Evolutionary conservation across 495 filamentous ascomycete genomes (phyloP).

Genomic region (Daldinia caldariorum): DNA sequence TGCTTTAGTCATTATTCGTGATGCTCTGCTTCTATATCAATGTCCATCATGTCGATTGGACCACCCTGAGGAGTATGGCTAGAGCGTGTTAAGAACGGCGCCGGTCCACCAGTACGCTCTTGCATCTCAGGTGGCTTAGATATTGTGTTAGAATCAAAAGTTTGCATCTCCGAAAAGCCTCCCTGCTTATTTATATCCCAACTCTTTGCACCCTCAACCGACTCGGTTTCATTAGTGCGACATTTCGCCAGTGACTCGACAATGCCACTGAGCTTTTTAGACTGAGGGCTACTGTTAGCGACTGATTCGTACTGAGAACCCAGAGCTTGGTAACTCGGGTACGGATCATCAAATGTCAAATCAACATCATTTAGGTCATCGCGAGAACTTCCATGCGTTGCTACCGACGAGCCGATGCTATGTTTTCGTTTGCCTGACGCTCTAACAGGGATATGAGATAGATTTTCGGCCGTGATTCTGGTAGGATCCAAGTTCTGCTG

Average conservation of each 20-base stretch:
- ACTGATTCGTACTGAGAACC: constrained; percentile 31
- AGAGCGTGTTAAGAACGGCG: constrained; percentile 36
- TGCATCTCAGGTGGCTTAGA: constrained; percentile 52
- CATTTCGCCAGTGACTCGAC: constrained; percentile 27
- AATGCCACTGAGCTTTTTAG: constrained; percentile 17
- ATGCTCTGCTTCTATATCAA: constrained; percentile 41
- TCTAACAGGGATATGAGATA: constrained; percentile 21
- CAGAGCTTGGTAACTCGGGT: constrained; percentile 39
- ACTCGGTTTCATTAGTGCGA: constrained; percentile 5
- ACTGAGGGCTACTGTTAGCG: constrained; percentile 17
- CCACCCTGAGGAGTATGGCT: constrained; percentile 17
- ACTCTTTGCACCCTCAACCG: not conserved
- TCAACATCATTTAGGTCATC: constrained; percentile 38
- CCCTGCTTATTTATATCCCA: not conserved
- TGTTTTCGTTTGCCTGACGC: constrained; percentile 31
- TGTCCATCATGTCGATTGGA: constrained; percentile 41
- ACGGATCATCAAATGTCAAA: constrained; percentile 41
- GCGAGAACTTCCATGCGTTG: constrained; percentile 43
- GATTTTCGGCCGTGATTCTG: constrained; percentile 28
- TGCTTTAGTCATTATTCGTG: constrained; percentile 21
- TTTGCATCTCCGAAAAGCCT: constrained; percentile 18
- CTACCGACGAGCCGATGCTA: constrained; percentile 43
- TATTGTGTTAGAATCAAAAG: not conserved
- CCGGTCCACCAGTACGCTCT: constrained; percentile 42
- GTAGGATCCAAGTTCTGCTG: constrained; percentile 7